A percentile compares a stretch with the other conserved stretches of the same genome.
phyloP scores from a whole-genome alignment of 345 rosid genomes.

The Salix koriyanagi region DNA sequence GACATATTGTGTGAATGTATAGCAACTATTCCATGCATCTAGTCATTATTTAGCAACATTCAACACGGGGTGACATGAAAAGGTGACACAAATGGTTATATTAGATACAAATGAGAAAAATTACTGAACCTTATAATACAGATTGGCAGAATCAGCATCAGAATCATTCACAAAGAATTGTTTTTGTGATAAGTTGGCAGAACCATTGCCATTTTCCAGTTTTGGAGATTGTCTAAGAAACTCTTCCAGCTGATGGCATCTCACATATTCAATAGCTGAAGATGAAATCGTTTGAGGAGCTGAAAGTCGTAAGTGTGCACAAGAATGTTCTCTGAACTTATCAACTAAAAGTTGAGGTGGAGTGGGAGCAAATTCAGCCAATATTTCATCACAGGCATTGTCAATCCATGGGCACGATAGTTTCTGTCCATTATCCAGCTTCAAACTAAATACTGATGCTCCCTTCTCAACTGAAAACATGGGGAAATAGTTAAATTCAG shows the following conservation, averaged over 20 bases:
- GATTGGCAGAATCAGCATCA: constrained; percentile 37
- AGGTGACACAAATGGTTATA: not conserved
- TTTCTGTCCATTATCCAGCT: constrained; percentile 83
- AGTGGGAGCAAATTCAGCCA: constrained; percentile 81
- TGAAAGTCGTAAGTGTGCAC: constrained; percentile 49
- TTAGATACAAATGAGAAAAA: not conserved
- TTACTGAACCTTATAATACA: constrained; percentile 66
- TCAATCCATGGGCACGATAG: constrained; percentile 78
- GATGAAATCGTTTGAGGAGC: constrained; percentile 73
- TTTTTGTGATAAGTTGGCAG: constrained; percentile 25
- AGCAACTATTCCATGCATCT: not conserved
- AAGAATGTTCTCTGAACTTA: constrained; percentile 51
- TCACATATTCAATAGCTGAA: constrained; percentile 65
- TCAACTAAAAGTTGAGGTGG: constrained; percentile 63
- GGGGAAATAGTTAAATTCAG: constrained; percentile 19
- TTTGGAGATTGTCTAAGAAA: constrained; percentile 51
- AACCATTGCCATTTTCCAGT: constrained; percentile 29
- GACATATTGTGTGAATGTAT: not conserved
- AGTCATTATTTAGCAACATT: not conserved
- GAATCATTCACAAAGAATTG: constrained; percentile 35
- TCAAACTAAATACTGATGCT: constrained; percentile 80
- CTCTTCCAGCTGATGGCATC: constrained; percentile 55
- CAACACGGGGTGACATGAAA: too few species aligned
- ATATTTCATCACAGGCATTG: constrained; percentile 74
- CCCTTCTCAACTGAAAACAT: constrained; percentile 74